These are phyloP conservation scores for Hymenoscyphus scutula DNA, from an alignment of 2,329 filamentous ascomycete genomes.

Conservation along the genomic window DNA sequence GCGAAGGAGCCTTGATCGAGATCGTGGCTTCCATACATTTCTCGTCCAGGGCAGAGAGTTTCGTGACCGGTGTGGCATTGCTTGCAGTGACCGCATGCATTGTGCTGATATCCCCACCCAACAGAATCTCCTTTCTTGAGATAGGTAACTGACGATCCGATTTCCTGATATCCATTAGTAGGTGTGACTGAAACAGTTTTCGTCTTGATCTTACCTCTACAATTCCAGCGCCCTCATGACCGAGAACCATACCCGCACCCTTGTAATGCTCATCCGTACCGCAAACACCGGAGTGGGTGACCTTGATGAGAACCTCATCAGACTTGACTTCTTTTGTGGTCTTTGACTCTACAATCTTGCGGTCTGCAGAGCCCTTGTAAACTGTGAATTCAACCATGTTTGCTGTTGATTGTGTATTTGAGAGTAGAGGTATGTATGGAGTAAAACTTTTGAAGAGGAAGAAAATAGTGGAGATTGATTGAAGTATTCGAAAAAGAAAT, in stretches of 20 bases:
- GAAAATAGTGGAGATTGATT: not conserved
- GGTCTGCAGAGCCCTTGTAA: constrained; percentile 60
- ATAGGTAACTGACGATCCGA: constrained; percentile 42
- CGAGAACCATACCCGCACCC: constrained; percentile 42
- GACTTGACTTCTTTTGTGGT: constrained; percentile 45
- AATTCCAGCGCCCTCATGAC: constrained; percentile 51
- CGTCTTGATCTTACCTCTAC: constrained; percentile 35
- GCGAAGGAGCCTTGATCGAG: constrained; percentile 49
- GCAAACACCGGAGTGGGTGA: constrained; percentile 67
- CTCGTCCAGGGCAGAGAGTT: constrained; percentile 42
- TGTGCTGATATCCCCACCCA: constrained; percentile 46
- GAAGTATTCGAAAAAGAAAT: not conserved
- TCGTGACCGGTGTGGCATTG: constrained; percentile 45
- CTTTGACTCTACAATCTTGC: constrained; percentile 50
- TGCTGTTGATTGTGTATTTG: constrained; percentile 10
- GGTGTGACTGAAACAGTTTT: not conserved
- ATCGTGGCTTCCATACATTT: constrained; percentile 43
- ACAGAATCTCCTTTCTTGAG: constrained; percentile 46
- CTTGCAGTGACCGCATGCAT: constrained; percentile 44
- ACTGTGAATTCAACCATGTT: constrained; percentile 51
- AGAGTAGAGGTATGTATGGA: not conserved
- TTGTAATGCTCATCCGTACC: constrained; percentile 52
- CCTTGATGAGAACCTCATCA: constrained; percentile 58
- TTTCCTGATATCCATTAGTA: constrained; percentile 24
- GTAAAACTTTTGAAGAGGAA: not conserved